Conservation (phyloP, 179 eudicot genomes). For the Carnegiea gigantea region DNA sequence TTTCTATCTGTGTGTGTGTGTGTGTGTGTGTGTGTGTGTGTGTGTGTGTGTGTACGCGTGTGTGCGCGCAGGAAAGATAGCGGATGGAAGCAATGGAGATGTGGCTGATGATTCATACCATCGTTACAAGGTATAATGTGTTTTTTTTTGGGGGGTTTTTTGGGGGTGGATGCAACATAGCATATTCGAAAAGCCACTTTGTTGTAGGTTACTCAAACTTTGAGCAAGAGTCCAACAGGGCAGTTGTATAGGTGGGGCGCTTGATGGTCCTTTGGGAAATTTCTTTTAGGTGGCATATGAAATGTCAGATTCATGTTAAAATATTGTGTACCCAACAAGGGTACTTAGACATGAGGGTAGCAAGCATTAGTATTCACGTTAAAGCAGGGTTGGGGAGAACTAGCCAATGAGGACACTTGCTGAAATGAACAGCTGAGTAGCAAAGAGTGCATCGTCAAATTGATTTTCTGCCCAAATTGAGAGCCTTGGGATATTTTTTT, state of each 20-base stretch:
- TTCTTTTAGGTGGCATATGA: too few relatives aligned
- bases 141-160: too few relatives aligned
- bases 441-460: background rate
- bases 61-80: conserved; percentile 28
- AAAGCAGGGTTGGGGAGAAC: too few relatives aligned
- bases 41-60: too few relatives aligned
- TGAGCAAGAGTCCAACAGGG: background rate
- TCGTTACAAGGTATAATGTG: conserved; percentile 29
- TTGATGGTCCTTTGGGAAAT: background rate
- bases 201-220: background rate
- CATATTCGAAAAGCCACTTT: background rate
- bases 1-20: background rate
- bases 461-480: background rate
- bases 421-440: too few relatives aligned
- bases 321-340: background rate
- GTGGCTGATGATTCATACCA: conserved; percentile 38
- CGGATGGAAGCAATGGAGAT: conserved; percentile 35
- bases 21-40: background rate
- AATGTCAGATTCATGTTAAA: background rate
- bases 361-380: too few relatives aligned
- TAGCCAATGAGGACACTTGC: too few relatives aligned
- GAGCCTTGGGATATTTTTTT: background rate
- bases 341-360: too few relatives aligned
- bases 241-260: background rate
- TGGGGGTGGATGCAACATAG: background rate